Base-by-base conservation (phyloP, 1,284 basidiomycete genomes). In the Moniliophthora roreri region DNA sequence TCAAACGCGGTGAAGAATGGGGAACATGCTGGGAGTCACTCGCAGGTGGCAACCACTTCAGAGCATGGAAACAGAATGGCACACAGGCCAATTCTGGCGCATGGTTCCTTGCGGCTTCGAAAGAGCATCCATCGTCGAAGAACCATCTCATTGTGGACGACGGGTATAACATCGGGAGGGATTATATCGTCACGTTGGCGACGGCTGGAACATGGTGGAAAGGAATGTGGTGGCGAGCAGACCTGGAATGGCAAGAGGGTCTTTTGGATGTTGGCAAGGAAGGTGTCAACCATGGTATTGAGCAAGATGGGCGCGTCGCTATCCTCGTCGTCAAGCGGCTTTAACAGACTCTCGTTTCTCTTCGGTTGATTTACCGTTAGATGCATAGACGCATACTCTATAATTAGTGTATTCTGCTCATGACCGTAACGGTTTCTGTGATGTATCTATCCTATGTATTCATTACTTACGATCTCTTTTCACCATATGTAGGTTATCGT, bases 211-310 rank as follows among this genome's bases (percentile, higher is more conserved):
- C 78, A 48, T 73, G 74, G 28, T 85, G 80, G 80, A 77, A 78
- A 35, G 78, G 81, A 9, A 77, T 78, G 58, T 82, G 77, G 74
- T 91, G 89, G 89, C 71, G 74, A 57, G 87, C 88, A 1, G 81
- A 87, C 1, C 77, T 92, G 2, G 84, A 87, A 63, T 91, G 85
- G 86, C 75, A 78, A 23, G 75, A 77, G 36, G 87, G 82, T 32
- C 74, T 92, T 6, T 69, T 91, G 16, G 75, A 82, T 54, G 77
- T 79, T 24, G 90, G 89, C 8, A 80, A 71, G 51, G 70, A 80
- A 69, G 87, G 89, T 87, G 76, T 92, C 35, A 92, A 92, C 62
- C 90, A 92, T 62, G 82, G 76, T 40, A 92, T 92, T 47, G 73
- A 79, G 4, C 87, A 91, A 65, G 90, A 92, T 62, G 90, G 90